Base-by-base conservation (phyloP, 2,329 filamentous ascomycete genomes). In the Nothophoma quercina region DNA sequence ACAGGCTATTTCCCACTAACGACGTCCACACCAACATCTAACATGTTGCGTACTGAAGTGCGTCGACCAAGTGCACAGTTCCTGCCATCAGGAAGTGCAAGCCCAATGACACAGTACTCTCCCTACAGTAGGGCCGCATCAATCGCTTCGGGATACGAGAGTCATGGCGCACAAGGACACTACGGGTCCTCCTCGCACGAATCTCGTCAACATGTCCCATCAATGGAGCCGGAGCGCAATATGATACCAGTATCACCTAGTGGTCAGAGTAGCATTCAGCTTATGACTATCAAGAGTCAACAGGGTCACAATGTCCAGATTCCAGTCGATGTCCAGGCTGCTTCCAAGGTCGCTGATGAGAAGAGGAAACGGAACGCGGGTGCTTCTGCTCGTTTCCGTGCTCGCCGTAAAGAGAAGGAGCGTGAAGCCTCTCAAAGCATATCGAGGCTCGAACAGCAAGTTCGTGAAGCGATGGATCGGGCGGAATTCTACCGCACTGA, bases 361-460 rank as follows among this genome's bases (percentile, higher is more conserved):
- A 96, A 95, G 76, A 83, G 91, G 49, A 88, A 89, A 71, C 85
- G 91, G 43, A 96, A 96, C 67, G 91, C 91, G 32, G 89, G 89
- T 39, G 91, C 91, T 5, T 96, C 91, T 50, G 90, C 90, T 39
- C 83, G 91, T 53, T 95, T 96, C 60, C 84, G 91, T 48, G 85
- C 87, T 67, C 84, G 92, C 54, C 87, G 91, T 68, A 96, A 96
- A 76, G 90, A 92, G 67, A 88, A 89, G 71, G 90, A 93, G 70
- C 85, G 84, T 63, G 88, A 91, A 70, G 88, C 88, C 51, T 84
- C 85, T 13, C 81, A 83, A 47, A 87, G 84, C 41, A 86, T 93
- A 58, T 81, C 88, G 42, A 84, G 86, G 60, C 78, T 93, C 46
- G 87, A 91, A 67, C 80, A 83, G 44, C 83, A 88, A 59, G 81